Percentiles rank a stretch among this genome's conserved stretches.
phyloP scores from a whole-genome alignment of 2,329 filamentous ascomycete species.

The Diaporthe velutina region DNA sequence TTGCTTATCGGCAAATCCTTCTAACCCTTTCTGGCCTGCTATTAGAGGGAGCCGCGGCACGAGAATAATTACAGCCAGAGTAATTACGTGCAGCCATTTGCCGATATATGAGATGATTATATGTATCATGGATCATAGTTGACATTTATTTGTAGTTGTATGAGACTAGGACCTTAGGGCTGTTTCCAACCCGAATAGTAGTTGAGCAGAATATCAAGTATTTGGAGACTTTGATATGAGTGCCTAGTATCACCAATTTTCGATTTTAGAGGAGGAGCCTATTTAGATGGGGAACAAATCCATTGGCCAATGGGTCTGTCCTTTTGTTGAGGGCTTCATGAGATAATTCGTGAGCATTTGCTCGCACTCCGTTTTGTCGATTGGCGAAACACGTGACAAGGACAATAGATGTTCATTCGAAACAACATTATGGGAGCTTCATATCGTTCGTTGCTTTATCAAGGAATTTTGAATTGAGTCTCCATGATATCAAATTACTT shows the following conservation, averaged over 20 bases:
- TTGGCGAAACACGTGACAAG: background rate
- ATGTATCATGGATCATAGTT: background rate
- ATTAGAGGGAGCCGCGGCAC: background rate
- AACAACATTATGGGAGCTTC: background rate
- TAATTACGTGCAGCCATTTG: background rate
- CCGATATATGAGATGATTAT: background rate
- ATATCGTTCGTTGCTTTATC: background rate
- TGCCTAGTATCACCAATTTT: no score
- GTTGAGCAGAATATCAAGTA: background rate
- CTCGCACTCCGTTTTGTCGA: background rate
- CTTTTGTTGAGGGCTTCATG: background rate
- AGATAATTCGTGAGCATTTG: background rate
- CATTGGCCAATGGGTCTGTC: background rate
- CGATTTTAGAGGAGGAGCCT: no score
- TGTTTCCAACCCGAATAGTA: background rate
- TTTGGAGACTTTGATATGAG: background rate
- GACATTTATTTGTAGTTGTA: no score
- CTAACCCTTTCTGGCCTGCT: background rate
- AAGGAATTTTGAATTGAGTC: background rate
- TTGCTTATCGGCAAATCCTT: conserved; percentile 5
- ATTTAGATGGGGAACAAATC: background rate
- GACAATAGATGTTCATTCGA: background rate
- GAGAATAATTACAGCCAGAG: background rate
- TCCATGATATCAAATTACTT: background rate
- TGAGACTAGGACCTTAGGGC: background rate